Conservation (phyloP, 1,284 basidiomycete species). For the Anthracocystis walkeri region DNA sequence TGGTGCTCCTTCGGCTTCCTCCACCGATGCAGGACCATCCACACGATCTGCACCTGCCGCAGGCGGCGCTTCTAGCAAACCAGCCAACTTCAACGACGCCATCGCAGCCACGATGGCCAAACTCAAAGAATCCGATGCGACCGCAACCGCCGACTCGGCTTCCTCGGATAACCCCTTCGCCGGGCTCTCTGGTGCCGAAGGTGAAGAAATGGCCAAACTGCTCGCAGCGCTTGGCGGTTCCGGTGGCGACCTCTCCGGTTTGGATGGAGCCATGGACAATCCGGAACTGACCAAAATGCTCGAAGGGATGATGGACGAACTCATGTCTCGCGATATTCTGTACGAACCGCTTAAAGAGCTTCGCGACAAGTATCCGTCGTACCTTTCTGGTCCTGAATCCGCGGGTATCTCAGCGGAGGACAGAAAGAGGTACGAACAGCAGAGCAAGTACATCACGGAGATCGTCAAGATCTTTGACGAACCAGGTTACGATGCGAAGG, state of each 20-base stretch:
- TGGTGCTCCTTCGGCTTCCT: slow-evolving; percentile 8
- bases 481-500: slow-evolving; percentile 74
- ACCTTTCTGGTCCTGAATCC: slow-evolving; percentile 74
- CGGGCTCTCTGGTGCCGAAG: slow-evolving; percentile 71
- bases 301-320: slow-evolving; percentile 90
- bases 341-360: slow-evolving; percentile 93
- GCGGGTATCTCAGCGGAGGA: slow-evolving; percentile 75
- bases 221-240: slow-evolving; percentile 69
- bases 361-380: slow-evolving; percentile 86
- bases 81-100: slow-evolving; percentile 79
- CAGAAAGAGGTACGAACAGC: slow-evolving; percentile 78
- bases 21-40: slow-evolving; percentile 10
- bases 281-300: slow-evolving; percentile 77
- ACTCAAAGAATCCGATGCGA: slow-evolving; percentile 78
- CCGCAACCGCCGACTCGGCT: slow-evolving; percentile 53
- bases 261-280: slow-evolving; percentile 57
- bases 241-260: slow-evolving; percentile 61
- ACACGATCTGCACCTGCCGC: slow-evolving; percentile 6
- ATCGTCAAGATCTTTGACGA: slow-evolving; percentile 83
- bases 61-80: slow-evolving; percentile 31
- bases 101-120: slow-evolving; percentile 84
- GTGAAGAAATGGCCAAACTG: slow-evolving; percentile 65
- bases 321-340: slow-evolving; percentile 92
- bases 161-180: slow-evolving; percentile 69
- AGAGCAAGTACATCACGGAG: slow-evolving; percentile 76